Percentiles rank a stretch among this genome's conserved stretches.
phyloP scores from a whole-genome alignment of 192 early-diverging fungal genomes.

The Bifiguratus adelaidae region DNA sequence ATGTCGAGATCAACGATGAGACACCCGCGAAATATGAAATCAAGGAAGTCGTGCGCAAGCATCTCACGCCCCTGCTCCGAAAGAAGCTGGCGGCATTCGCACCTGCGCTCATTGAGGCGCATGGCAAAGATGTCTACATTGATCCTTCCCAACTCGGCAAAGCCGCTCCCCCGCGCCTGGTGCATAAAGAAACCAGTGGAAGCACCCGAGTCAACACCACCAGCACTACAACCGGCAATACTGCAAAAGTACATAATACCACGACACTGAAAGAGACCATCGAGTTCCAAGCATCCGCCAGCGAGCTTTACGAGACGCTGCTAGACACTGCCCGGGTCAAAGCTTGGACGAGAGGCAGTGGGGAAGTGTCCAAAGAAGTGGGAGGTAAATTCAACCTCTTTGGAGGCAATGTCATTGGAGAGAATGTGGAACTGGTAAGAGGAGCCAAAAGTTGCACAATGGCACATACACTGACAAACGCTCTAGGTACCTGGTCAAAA shows the following conservation, averaged over 20 bases:
- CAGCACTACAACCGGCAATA: slow-evolving; percentile 1
- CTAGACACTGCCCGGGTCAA: slow-evolving; percentile 60
- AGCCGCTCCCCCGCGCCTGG: slow-evolving; percentile 10
- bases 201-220: slow-evolving; percentile 1
- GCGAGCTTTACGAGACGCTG: slow-evolving; percentile 74
- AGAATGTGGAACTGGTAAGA: slow-evolving; percentile 56
- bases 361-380: slow-evolving; percentile 17
- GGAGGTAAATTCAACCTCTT: slow-evolving; percentile 68
- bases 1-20: slow-evolving; percentile 5
- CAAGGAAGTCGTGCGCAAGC: slow-evolving; percentile 58
- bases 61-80: slow-evolving; percentile 49
- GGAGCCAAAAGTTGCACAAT: not conserved
- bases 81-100: slow-evolving; percentile 53
- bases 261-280: slow-evolving; percentile 59
- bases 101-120: slow-evolving; percentile 58
- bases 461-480: not conserved
- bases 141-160: slow-evolving; percentile 28
- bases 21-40: slow-evolving; percentile 38
- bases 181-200: slow-evolving; percentile 4
- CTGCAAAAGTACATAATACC: slow-evolving; percentile 37
- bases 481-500: slow-evolving; percentile 45
- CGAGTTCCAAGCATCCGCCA: slow-evolving; percentile 76
- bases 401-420: slow-evolving; percentile 81
- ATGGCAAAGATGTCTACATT: slow-evolving; percentile 79
- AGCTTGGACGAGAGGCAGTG: slow-evolving; percentile 70